phyloP scores from a whole-genome alignment of 352 stramenopile species.

The Phytopythium boreale region DNA sequence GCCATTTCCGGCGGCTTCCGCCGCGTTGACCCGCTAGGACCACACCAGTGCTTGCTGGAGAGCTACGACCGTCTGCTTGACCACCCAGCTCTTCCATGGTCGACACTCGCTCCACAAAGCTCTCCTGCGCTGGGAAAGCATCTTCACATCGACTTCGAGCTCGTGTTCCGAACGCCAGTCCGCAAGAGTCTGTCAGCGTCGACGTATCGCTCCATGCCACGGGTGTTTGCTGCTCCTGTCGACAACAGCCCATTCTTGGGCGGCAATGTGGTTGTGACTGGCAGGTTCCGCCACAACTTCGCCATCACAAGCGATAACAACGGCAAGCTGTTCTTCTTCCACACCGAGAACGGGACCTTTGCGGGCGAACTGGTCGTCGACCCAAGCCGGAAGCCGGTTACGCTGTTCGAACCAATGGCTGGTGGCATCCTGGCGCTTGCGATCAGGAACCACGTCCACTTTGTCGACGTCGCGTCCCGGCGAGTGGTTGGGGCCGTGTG shows the following conservation, averaged over 20 bases:
- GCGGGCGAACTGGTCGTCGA: slow-evolving; percentile 10
- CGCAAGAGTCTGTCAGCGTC: background rate
- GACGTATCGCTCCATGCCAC: background rate
- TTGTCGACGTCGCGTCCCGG: slow-evolving; percentile 14
- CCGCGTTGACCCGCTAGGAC: slow-evolving; percentile 15
- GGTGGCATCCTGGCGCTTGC: slow-evolving; percentile 21
- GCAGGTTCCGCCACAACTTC: slow-evolving; percentile 14
- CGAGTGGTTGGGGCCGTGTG: slow-evolving; percentile 14
- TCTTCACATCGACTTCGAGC: slow-evolving; percentile 31
- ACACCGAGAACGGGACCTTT: slow-evolving; percentile 23
- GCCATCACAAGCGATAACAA: slow-evolving; percentile 16
- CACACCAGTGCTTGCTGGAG: slow-evolving; percentile 12
- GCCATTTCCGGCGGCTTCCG: slow-evolving; percentile 21
- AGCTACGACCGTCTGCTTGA: background rate
- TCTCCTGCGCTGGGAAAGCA: slow-evolving; percentile 18
- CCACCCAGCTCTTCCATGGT: slow-evolving; percentile 5
- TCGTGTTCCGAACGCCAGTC: slow-evolving; percentile 13
- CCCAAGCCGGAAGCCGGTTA: background rate
- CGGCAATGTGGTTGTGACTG: slow-evolving; percentile 19
- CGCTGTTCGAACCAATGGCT: slow-evolving; percentile 16
- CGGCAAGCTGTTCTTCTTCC: slow-evolving; percentile 17
- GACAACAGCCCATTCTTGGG: background rate
- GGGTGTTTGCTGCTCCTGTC: background rate
- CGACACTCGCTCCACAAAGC: slow-evolving; percentile 1
- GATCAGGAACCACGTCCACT: slow-evolving; percentile 14